Percentiles rank a stretch among this genome's conserved stretches.
Conservation (phyloP, 129 eudicot species). For the Lonicera japonica region DNA sequence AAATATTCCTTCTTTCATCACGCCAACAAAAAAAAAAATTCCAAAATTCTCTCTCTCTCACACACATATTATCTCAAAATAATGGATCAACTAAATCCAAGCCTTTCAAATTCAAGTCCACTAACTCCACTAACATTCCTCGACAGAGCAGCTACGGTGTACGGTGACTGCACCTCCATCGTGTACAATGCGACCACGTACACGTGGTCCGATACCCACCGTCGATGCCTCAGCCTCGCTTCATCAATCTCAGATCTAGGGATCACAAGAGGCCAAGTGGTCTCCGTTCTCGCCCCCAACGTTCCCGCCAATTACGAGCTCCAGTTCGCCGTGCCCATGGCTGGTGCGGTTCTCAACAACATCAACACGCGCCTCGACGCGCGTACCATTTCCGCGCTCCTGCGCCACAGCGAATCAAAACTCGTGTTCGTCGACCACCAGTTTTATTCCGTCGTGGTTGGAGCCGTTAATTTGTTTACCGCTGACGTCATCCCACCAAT, state of each 20-base stretch:
- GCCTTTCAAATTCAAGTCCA: constrained; percentile 17
- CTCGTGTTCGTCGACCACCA: constrained; percentile 33
- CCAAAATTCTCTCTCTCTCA: no score
- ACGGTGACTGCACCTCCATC: constrained; percentile 21
- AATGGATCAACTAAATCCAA: constrained; percentile 6
- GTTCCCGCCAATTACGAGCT: constrained; percentile 26
- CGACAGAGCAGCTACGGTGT: constrained; percentile 25
- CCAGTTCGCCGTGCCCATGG: constrained; percentile 29
- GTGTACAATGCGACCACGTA: constrained; percentile 12
- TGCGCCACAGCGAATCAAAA: constrained; percentile 28
- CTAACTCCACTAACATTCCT: constrained; percentile 23
- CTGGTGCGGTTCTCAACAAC: constrained; percentile 25
- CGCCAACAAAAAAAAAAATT: not conserved
- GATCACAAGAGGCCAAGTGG: constrained; percentile 17
- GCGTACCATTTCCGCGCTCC: constrained; percentile 15
- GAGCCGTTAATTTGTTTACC: constrained; percentile 24
- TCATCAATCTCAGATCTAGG: constrained; percentile 27
- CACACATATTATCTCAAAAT: not conserved
- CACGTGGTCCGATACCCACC: constrained; percentile 28
- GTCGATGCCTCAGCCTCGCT: constrained; percentile 17
- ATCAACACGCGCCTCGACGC: constrained; percentile 28
- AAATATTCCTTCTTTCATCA: not conserved
- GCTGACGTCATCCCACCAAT: constrained; percentile 1
- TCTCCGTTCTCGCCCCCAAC: constrained; percentile 26
- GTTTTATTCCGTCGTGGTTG: not conserved